A percentile compares a stretch with the other conserved stretches of the same genome.
Conservation (phyloP, 1,284 basidiomycete species). For the Trametes polyzona region DNA sequence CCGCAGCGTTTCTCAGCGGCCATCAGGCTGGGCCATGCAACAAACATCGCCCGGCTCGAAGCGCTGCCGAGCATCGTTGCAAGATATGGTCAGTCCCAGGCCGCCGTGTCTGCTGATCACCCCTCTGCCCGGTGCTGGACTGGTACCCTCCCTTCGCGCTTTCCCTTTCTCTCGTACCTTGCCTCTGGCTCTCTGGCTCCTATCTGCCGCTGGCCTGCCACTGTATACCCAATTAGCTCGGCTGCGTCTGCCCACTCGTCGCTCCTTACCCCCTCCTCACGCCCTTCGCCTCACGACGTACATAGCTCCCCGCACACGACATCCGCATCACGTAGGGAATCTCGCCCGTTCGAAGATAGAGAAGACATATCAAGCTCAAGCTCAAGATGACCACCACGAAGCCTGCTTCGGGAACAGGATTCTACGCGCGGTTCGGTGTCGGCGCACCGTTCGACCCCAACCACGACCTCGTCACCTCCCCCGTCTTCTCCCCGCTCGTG, state of each 20-base stretch:
- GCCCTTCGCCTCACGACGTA: constrained; percentile 1
- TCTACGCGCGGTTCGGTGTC: constrained; percentile 28
- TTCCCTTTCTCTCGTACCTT: constrained; percentile 3
- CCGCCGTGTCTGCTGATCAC: constrained; percentile 3
- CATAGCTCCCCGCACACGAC: constrained; percentile 5
- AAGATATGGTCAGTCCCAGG: background rate
- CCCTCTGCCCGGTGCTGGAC: background rate
- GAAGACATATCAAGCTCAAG: too few species aligned
- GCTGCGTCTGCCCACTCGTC: background rate
- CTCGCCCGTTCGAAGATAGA: too few species aligned
- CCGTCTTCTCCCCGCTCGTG: constrained; percentile 48
- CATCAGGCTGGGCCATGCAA: constrained; percentile 5
- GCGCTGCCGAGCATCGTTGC: constrained; percentile 8
- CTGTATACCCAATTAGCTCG: constrained; percentile 7
- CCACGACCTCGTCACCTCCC: constrained; percentile 61
- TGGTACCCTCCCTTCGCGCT: constrained; percentile 5
- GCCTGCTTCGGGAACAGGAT: constrained; percentile 4
- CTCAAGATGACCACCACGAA: too few species aligned
- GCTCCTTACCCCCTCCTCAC: constrained; percentile 12
- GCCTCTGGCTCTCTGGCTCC: background rate
- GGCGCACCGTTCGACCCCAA: constrained; percentile 53
- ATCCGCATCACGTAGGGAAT: too few species aligned
- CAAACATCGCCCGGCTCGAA: constrained; percentile 2
- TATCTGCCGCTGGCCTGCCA: background rate
- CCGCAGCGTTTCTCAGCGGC: background rate